Evolutionary conservation across 2,329 filamentous ascomycete species (phyloP).

Genomic region (Thelonectria blattea): DNA sequence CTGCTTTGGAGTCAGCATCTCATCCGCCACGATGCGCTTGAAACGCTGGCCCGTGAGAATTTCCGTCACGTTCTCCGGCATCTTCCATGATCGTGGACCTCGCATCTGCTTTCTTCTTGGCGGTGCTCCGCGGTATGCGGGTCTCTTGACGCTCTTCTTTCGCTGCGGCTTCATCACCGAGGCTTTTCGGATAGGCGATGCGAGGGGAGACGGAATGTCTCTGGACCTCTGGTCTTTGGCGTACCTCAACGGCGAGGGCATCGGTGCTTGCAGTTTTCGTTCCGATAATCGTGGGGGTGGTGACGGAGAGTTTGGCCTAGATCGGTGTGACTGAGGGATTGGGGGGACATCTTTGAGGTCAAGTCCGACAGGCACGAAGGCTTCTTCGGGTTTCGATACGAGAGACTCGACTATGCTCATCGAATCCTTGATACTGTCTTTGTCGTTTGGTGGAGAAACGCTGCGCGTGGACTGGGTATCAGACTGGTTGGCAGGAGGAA

Average conservation of each 20-base stretch:
- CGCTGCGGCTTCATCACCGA: slow-evolving; percentile 49
- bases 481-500: slow-evolving; percentile 23
- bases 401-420: slow-evolving; percentile 52
- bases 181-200: slow-evolving; percentile 35
- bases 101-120: slow-evolving; percentile 28
- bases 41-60: slow-evolving; percentile 62
- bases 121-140: slow-evolving; percentile 16
- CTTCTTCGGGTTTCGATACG: slow-evolving; percentile 56
- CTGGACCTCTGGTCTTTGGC: slow-evolving; percentile 22
- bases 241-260: slow-evolving; percentile 32
- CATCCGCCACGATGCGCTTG: slow-evolving; percentile 61
- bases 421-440: slow-evolving; percentile 32
- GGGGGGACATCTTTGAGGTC: slow-evolving; percentile 47
- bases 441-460: slow-evolving; percentile 14
- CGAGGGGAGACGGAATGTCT: slow-evolving; percentile 19
- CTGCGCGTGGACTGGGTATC: slow-evolving; percentile 16
- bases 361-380: slow-evolving; percentile 54
- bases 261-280: slow-evolving; percentile 33
- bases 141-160: slow-evolving; percentile 41
- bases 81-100: slow-evolving; percentile 53
- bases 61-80: slow-evolving; percentile 64
- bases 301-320: slow-evolving; percentile 15
- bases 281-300: slow-evolving; percentile 27
- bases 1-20: slow-evolving; percentile 62
- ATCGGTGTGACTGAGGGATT: slow-evolving; percentile 25